Conservation (phyloP, 805 yeast species). For the Teunomyces stri region DNA sequence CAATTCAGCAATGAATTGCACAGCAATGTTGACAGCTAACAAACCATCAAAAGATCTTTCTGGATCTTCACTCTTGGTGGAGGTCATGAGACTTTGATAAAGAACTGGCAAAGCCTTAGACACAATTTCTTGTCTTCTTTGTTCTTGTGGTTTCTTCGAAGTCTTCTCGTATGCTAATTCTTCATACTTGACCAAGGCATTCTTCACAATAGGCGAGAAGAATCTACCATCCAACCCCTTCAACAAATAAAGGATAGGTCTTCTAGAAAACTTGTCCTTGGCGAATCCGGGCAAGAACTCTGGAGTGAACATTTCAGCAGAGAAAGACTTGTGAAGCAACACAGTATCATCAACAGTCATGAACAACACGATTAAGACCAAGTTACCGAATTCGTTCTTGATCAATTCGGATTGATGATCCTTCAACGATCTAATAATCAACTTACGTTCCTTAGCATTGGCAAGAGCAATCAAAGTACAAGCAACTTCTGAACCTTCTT, state of each 20-base stretch:
- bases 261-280: slow-evolving; percentile 74
- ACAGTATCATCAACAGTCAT: slow-evolving; percentile 94
- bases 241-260: slow-evolving; percentile 81
- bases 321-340: slow-evolving; percentile 69
- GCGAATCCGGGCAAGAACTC: slow-evolving; percentile 54
- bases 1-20: slow-evolving; percentile 80
- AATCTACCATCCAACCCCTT: slow-evolving; percentile 78
- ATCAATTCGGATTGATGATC: slow-evolving; percentile 74
- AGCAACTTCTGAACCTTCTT: slow-evolving; percentile 92
- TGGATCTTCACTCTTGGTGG: slow-evolving; percentile 21
- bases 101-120: slow-evolving; percentile 64
- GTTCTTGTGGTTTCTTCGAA: slow-evolving; percentile 80
- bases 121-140: slow-evolving; percentile 69
- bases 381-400: slow-evolving; percentile 82
- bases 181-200: slow-evolving; percentile 59
- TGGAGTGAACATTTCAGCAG: slow-evolving; percentile 50
- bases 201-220: slow-evolving; percentile 67
- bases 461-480: slow-evolving; percentile 76
- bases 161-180: slow-evolving; percentile 57
- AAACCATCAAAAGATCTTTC: slow-evolving; percentile 48
- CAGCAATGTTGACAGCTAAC: slow-evolving; percentile 69
- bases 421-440: slow-evolving; percentile 67
- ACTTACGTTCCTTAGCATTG: slow-evolving; percentile 89
- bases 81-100: slow-evolving; percentile 47
- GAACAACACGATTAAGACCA: slow-evolving; percentile 73